Percentiles rank a stretch among this genome's conserved stretches.
Conservation (phyloP, 2,329 filamentous ascomycete genomes). For the Ophiosphaerella herpotricha region DNA sequence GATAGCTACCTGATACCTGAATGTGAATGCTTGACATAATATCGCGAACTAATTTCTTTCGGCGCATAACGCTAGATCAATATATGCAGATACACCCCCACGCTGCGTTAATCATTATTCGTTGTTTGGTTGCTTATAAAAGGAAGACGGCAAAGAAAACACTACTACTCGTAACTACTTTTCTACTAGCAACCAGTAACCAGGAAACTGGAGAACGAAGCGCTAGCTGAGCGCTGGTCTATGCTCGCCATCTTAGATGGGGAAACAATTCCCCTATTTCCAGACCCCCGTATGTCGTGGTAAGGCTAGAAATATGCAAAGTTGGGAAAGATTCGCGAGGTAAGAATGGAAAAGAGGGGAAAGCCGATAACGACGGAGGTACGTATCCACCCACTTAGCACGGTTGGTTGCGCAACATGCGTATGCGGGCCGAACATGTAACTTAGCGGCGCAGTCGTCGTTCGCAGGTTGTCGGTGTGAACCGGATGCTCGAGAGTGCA, state of each 20-base stretch:
- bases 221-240: slow-evolving; percentile 1
- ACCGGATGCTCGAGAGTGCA: slow-evolving; percentile 18
- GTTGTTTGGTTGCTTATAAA: slow-evolving; percentile 1
- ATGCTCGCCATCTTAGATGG: not conserved
- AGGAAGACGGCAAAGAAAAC: slow-evolving; percentile 3
- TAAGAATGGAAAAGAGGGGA: not conserved
- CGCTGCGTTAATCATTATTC: slow-evolving; percentile 30
- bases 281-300: too few relatives aligned
- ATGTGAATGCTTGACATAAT: too few relatives aligned
- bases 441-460: slow-evolving; percentile 1
- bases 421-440: slow-evolving; percentile 1
- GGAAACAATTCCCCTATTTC: not conserved
- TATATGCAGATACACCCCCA: slow-evolving; percentile 21
- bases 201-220: not conserved
- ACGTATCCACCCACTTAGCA: not conserved
- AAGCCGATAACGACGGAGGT: not conserved
- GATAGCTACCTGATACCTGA: too few relatives aligned
- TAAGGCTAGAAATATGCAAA: not conserved
- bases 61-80: not conserved
- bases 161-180: slow-evolving; percentile 10
- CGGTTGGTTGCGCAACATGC: not conserved
- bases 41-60: not conserved
- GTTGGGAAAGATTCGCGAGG: not conserved
- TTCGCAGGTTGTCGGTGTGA: slow-evolving; percentile 11
- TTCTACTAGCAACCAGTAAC: not conserved